Conservation (phyloP, 1,284 basidiomycete genomes). For the Afroboletus lepidellus region DNA sequence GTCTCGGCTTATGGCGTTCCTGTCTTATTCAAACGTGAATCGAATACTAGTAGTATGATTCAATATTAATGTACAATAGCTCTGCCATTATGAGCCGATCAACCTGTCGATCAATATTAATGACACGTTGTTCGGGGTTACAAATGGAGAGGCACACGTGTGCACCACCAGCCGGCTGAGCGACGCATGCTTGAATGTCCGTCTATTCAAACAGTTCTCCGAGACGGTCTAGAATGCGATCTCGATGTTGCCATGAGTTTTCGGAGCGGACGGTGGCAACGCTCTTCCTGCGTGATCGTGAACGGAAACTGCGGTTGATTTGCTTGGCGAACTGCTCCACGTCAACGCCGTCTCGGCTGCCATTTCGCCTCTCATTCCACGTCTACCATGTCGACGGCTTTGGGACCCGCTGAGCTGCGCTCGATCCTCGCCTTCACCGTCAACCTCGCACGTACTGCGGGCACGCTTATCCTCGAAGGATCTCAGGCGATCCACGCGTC, state of each 20-base stretch:
- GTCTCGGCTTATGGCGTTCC: no score
- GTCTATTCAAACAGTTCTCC: no score
- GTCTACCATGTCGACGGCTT: constrained; percentile 23
- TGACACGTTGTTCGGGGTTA: no score
- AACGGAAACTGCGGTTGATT: background rate
- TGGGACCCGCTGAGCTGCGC: constrained; percentile 42
- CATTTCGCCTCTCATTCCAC: background rate
- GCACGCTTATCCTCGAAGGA: constrained; percentile 71
- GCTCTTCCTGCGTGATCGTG: background rate
- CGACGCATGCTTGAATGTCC: no score
- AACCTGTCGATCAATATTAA: no score
- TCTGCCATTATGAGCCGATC: no score
- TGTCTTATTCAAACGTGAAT: no score
- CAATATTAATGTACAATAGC: no score
- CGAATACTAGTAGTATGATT: no score
- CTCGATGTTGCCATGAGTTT: background rate
- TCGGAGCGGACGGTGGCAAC: background rate
- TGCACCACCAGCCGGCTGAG: no score
- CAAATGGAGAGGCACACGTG: no score
- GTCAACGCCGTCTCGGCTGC: background rate
- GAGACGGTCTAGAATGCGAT: no score
- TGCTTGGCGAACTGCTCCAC: background rate
- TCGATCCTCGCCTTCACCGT: constrained; percentile 73
- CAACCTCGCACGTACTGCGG: constrained; percentile 68
- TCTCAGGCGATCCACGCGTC: constrained; percentile 65